These are phyloP conservation scores for Solanum habrochaites DNA, from an alignment of 257 asterid species.

Conservation along the genomic window DNA sequence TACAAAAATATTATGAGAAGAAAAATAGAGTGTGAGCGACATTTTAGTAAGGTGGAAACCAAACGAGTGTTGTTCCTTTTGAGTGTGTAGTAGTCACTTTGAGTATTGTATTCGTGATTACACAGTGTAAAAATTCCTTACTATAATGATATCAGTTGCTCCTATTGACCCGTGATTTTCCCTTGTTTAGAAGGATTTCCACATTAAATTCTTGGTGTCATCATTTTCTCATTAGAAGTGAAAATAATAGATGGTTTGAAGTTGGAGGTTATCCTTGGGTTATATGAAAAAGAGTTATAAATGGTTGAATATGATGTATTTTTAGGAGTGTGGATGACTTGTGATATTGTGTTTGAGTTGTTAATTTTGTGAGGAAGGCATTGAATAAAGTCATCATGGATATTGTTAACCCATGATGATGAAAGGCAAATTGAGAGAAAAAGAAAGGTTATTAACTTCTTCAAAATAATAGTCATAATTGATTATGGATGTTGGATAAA, in stretches of 20 bases:
- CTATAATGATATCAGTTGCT: too few species aligned
- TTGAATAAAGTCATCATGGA: background rate
- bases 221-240: background rate
- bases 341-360: background rate
- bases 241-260: background rate
- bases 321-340: background rate
- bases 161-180: too few species aligned
- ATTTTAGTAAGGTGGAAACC: too few species aligned
- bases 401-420: background rate
- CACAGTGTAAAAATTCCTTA: too few species aligned
- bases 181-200: too few species aligned
- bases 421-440: background rate
- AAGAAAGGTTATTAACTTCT: background rate
- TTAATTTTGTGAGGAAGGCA: background rate
- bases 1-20: too few species aligned
- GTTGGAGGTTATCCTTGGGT: background rate
- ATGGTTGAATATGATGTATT: background rate
- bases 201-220: too few species aligned
- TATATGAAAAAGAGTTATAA: background rate
- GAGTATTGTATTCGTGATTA: too few species aligned
- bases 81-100: too few species aligned
- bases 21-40: too few species aligned
- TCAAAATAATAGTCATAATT: background rate
- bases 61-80: too few species aligned
- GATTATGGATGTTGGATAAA: background rate